Conservation (phyloP, 2,329 filamentous ascomycete genomes). For the Metarhizium album region DNA sequence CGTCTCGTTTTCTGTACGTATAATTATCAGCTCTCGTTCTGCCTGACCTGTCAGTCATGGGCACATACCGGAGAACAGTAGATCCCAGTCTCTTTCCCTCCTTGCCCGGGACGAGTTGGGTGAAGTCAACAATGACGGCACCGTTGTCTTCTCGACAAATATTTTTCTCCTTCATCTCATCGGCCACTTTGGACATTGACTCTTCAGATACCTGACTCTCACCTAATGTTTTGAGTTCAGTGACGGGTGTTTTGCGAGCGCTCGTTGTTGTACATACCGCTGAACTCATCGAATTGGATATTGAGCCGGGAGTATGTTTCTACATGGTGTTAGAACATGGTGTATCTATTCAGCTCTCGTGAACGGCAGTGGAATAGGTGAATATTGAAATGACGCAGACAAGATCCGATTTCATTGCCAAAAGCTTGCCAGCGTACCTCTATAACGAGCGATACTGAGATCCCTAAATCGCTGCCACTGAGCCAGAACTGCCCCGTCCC, state of each 20-base stretch:
- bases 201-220: conserved; percentile 62
- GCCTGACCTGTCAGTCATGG: not conserved
- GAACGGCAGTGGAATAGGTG: not conserved
- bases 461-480: conserved; percentile 58
- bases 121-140: conserved; percentile 62
- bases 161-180: conserved; percentile 50
- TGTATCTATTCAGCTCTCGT: not conserved
- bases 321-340: conserved; percentile 4
- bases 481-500: conserved; percentile 47
- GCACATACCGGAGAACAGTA: conserved; percentile 48
- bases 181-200: conserved; percentile 53
- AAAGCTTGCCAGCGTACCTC: conserved; percentile 17
- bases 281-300: conserved; percentile 60
- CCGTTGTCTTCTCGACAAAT: conserved; percentile 62
- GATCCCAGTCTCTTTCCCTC: conserved; percentile 59
- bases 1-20: conserved; percentile 51
- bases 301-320: conserved; percentile 60
- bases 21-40: not conserved
- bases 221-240: conserved; percentile 34
- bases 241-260: not conserved
- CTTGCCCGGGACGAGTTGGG: conserved; percentile 55
- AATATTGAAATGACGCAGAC: not conserved
- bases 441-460: conserved; percentile 56
- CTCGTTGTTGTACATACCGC: conserved; percentile 10
- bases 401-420: not conserved